phyloP scores from a whole-genome alignment of 495 filamentous ascomycete species.

The Lineolata rhizophorae region DNA sequence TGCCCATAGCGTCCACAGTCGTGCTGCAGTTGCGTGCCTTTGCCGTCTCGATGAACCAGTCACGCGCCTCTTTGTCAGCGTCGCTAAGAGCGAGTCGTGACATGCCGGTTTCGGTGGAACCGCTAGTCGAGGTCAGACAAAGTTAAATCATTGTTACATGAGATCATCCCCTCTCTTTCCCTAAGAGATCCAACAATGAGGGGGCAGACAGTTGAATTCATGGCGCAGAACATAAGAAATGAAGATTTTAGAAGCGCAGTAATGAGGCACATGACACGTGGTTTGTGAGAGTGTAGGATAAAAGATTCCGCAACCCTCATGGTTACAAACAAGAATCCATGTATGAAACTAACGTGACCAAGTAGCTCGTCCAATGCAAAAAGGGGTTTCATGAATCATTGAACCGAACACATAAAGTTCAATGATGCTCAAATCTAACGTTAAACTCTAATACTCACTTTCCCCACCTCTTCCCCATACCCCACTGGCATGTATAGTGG shows the following conservation, averaged over 20 bases:
- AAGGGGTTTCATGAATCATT: background rate
- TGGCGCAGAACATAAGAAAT: background rate
- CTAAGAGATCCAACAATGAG: background rate
- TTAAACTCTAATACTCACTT: too few species aligned
- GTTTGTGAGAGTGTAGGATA: background rate
- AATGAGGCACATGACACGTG: background rate
- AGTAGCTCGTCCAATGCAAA: background rate
- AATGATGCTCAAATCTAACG: too few species aligned
- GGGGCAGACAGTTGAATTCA: background rate
- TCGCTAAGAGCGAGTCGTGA: slow-evolving; percentile 44
- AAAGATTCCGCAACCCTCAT: background rate
- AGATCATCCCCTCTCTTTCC: slow-evolving; percentile 1
- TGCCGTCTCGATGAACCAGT: slow-evolving; percentile 55
- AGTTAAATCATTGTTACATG: background rate
- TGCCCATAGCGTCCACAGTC: slow-evolving; percentile 40
- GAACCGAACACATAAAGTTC: slow-evolving; percentile 2
- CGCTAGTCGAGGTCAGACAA: slow-evolving; percentile 15
- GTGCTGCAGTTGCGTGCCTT: slow-evolving; percentile 38
- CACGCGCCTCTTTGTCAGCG: slow-evolving; percentile 44
- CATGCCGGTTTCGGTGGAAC: slow-evolving; percentile 40
- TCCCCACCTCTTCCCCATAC: slow-evolving; percentile 39
- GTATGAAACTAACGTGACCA: background rate
- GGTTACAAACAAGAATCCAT: background rate
- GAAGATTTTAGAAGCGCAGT: background rate
- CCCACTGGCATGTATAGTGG: slow-evolving; percentile 48